phyloP scores from a whole-genome alignment of 2,329 filamentous ascomycete genomes.

The Metarhizium rileyi region DNA sequence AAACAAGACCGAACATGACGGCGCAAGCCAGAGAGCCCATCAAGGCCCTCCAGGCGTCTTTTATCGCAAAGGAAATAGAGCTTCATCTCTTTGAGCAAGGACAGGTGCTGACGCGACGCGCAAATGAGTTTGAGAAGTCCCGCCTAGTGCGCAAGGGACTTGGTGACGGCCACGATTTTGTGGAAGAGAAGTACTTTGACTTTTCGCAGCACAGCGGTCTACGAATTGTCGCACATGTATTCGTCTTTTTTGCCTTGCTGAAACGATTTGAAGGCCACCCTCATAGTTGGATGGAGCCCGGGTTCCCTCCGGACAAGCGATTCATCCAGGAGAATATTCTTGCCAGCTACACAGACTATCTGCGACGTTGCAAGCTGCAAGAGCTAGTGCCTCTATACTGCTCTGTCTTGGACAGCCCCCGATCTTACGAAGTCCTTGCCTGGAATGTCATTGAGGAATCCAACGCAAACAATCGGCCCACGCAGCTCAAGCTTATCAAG shows the following conservation, averaged over 20 bases:
- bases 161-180: conserved; percentile 21
- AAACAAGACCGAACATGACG: conserved; percentile 43
- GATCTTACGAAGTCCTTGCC: conserved; percentile 62
- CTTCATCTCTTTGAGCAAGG: conserved; percentile 52
- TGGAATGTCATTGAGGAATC: conserved; percentile 67
- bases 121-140: conserved; percentile 15
- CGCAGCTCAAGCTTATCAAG: conserved; percentile 64
- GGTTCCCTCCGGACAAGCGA: conserved; percentile 16
- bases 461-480: conserved; percentile 52
- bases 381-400: conserved; percentile 83
- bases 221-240: conserved; percentile 58
- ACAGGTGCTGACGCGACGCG: conserved; percentile 21
- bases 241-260: conserved; percentile 56
- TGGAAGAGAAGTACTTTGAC: conserved; percentile 39
- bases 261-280: conserved; percentile 39
- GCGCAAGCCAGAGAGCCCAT: conserved; percentile 54
- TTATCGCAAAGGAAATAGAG: conserved; percentile 55
- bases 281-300: conserved; percentile 8
- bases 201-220: conserved; percentile 53
- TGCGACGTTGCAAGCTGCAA: conserved; percentile 62
- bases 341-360: conserved; percentile 69
- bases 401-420: conserved; percentile 58
- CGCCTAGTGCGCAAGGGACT: conserved; percentile 16
- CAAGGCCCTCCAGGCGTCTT: conserved; percentile 67
- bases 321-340: conserved; percentile 64